Conservation (phyloP, 2,329 filamentous ascomycete genomes). For the Penicillium paneum region DNA sequence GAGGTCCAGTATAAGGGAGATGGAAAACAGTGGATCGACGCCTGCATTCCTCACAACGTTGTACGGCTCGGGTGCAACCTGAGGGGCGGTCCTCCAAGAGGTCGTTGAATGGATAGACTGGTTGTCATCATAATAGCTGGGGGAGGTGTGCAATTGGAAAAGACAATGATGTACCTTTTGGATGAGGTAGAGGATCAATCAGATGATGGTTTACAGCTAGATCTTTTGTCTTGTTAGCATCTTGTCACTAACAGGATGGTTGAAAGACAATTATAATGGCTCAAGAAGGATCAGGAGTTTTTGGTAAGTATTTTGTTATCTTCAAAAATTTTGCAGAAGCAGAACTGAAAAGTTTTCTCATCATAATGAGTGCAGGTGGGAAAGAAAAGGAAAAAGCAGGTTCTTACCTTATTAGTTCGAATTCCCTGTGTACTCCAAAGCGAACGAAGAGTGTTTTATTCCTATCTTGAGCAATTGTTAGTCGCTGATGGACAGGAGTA, state of each 20-base stretch:
- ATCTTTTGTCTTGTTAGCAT: constrained; percentile 21
- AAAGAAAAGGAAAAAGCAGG: constrained; percentile 1
- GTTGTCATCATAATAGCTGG: constrained; percentile 53
- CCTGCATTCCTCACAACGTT: constrained; percentile 18
- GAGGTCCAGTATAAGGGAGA: constrained; percentile 48
- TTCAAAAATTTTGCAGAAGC: constrained; percentile 60
- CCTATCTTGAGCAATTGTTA: constrained; percentile 20
- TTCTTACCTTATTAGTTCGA: constrained; percentile 14
- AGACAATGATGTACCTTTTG: constrained; percentile 26
- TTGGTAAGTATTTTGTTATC: constrained; percentile 59
- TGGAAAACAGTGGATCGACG: constrained; percentile 26
- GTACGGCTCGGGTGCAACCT: constrained; percentile 24
- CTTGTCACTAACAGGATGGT: constrained; percentile 8
- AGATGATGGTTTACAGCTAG: constrained; percentile 7
- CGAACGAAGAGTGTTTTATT: not conserved
- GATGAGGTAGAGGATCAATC: not conserved
- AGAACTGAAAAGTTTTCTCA: constrained; percentile 59
- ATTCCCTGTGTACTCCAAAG: constrained; percentile 6
- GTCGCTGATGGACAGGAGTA: constrained; percentile 5
- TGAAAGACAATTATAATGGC: constrained; percentile 13
- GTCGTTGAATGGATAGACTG: constrained; percentile 64
- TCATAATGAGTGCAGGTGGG: constrained; percentile 35
- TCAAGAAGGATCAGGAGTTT: constrained; percentile 45
- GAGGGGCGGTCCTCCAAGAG: constrained; percentile 42
- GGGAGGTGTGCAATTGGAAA: constrained; percentile 9